Base-by-base conservation (phyloP, 208 protist species). In the Herpetomonas muscarum region DNA sequence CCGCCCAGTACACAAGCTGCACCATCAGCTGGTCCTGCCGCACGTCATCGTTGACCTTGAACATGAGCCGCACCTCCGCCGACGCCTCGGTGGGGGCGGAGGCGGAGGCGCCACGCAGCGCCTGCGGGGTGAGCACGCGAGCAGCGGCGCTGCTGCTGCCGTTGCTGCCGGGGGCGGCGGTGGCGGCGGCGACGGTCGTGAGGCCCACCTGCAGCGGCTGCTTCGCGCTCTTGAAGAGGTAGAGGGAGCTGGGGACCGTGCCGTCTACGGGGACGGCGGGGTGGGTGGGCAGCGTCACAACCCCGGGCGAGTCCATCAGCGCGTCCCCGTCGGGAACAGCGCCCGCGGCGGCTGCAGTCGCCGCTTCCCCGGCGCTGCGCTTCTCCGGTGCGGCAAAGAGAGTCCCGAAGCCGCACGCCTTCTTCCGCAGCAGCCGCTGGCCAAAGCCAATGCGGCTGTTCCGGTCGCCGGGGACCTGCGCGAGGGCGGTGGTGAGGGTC, bases 11-110 rank as follows among this genome's bases (percentile, higher is more conserved):
- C 9, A 98, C 75, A 2, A 97, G 44, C 61, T 98, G 94, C 34
- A 98, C 75, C n/a, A 98, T 87, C 7, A 99, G 76, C 72, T 98
- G 96, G 64, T 99, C 98, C 74, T 99, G 98, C 42, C 98, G 78
- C 17, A 99, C 75, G 58, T 99, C 97, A 70, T 99, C 97, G 51
- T 96, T 86, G 22, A 61, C 76, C 68, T 98, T 98, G 74, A 92
- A 97, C 61, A 98, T 97, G 24, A 98, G 29, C 6, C 68, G 34
- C 10, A 64, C 13, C 52, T 37, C 46, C 1, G 24, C 22, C 49
- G 61, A 52, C 4, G 58, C 31, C n/a, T n/a, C 25, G 32, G 39
- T 17, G 34, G 6, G 32, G 9, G 25, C 21, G 24, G 34, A 12
- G 19, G 55, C 48, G 44, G 52, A 25, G 51, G 22, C 31, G 22